phyloP scores from a whole-genome alignment of 768 basidiomycete species.

The Trametes punicea region DNA sequence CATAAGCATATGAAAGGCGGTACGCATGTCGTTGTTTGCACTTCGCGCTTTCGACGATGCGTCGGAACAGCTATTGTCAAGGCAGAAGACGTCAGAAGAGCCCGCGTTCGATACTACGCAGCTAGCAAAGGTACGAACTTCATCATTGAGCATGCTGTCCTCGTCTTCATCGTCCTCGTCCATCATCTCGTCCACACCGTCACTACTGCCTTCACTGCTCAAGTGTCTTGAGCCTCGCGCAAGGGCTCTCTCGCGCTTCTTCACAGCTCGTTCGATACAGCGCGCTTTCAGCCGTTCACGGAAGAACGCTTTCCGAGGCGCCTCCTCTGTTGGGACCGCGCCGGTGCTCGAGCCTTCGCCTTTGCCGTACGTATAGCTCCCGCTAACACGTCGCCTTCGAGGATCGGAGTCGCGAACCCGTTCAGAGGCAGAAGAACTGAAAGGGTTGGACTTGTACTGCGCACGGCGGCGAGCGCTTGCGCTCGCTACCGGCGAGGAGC shows the following conservation, averaged over 20 bases:
- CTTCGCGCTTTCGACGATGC: slow-evolving; percentile 57
- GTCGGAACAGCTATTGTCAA: slow-evolving; percentile 61
- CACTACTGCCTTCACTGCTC: slow-evolving; percentile 44
- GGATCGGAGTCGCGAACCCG: slow-evolving; percentile 13
- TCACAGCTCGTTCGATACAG: slow-evolving; percentile 59
- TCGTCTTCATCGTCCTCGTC: slow-evolving; percentile 56
- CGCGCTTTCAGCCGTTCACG: slow-evolving; percentile 58
- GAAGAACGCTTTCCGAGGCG: slow-evolving; percentile 53
- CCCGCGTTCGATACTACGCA: neutral
- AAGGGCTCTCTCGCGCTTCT: slow-evolving; percentile 50
- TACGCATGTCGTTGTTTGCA: slow-evolving; percentile 51
- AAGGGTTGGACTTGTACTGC: slow-evolving; percentile 48
- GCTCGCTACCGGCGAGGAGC: slow-evolving; percentile 44
- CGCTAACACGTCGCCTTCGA: neutral
- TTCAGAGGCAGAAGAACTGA: slow-evolving; percentile 31
- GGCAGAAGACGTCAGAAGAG: neutral
- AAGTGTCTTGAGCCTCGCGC: slow-evolving; percentile 29
- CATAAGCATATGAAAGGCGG: slow-evolving; percentile 58
- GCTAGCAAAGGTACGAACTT: slow-evolving; percentile 37
- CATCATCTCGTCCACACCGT: slow-evolving; percentile 49
- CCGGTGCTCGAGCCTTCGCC: neutral
- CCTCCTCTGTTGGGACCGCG: slow-evolving; percentile 28
- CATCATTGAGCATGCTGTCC: slow-evolving; percentile 59
- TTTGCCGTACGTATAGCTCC: neutral
- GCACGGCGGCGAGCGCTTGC: slow-evolving; percentile 48